A percentile compares a stretch with the other conserved stretches of the same genome.
Conservation (phyloP, 2,329 filamentous ascomycete genomes). For the Huntiella decipiens region DNA sequence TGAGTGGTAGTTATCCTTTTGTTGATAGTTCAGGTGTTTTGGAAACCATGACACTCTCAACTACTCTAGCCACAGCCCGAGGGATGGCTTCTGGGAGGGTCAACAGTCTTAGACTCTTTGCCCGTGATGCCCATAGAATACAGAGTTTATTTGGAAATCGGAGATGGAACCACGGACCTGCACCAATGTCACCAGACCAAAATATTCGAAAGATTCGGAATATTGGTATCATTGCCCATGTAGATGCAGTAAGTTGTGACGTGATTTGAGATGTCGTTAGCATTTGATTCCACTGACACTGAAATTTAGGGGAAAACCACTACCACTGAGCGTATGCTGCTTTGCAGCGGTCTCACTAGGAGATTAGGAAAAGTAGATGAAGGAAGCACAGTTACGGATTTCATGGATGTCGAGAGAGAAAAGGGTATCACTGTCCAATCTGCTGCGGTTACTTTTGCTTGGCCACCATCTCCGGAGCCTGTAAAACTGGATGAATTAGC, state of each 20-base stretch:
- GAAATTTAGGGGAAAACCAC: slow-evolving; percentile 66
- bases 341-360: slow-evolving; percentile 77
- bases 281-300: slow-evolving; percentile 5
- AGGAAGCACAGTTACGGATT: slow-evolving; percentile 93
- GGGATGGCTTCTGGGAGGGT: not conserved
- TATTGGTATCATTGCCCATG: slow-evolving; percentile 96
- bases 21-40: too few species aligned
- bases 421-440: slow-evolving; percentile 78
- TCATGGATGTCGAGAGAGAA: slow-evolving; percentile 59
- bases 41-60: slow-evolving; percentile 3
- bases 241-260: slow-evolving; percentile 55
- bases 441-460: slow-evolving; percentile 84
- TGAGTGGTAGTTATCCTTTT: too few species aligned
- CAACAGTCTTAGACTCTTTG: not conserved
- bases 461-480: slow-evolving; percentile 38
- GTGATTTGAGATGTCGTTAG: not conserved
- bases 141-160: slow-evolving; percentile 1
- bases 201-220: slow-evolving; percentile 40
- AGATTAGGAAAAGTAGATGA: slow-evolving; percentile 83
- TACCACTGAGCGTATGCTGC: slow-evolving; percentile 97
- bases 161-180: slow-evolving; percentile 1
- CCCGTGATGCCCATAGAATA: not conserved
- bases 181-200: not conserved
- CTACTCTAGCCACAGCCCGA: not conserved
- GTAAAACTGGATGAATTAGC: slow-evolving; percentile 27